Base-by-base conservation (phyloP, 2,329 filamentous ascomycete genomes). In the Cytospora schulzeri region DNA sequence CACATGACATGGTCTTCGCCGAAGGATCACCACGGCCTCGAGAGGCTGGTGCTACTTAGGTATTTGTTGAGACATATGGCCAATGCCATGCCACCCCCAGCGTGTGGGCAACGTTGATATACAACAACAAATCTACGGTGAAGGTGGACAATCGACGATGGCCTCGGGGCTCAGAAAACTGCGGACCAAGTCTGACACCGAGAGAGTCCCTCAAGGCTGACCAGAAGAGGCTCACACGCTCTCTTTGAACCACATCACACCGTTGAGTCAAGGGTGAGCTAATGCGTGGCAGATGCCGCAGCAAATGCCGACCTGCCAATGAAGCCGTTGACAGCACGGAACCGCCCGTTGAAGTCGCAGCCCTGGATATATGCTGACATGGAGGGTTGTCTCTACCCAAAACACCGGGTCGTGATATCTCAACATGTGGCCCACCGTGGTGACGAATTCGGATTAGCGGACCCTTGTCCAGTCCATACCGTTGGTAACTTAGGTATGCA, bases 301-400 rank as follows among this genome's bases (percentile, higher is more conserved):
- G n/a, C 60, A 62, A 56, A 62, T 62, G 60, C 60, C 60, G 60
- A 56, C 38, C 45, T 31, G 52, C 59, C 59, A 62, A 62, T 62
- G 52, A 62, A 12, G n/a, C 26, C 38, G 28, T 62, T 56, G 52
- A 50, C 59, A 62, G 59, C 52, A 38, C 59, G 55, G 59, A 56
- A 56, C 59, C 50, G 24, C 22, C 59, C 55, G 22, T 41, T 11
- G 14, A 55, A 3, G 59, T 48, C 28, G 9, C 26, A 50, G 52
- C 59, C 52, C 28, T 54, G 17, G 38, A 35, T 35, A 17, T 22
- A 51, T 56, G 48, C 52, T 45, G 38, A 62, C 28, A 35, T 51
- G 17, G 41, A 51, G 60, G n/a, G 52, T 24, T 14, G 56, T 56
- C 60, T 50, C 48, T 45, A 56, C 52, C 60, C 52, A 62, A 35